phyloP scores from a whole-genome alignment of 176 grass and related monocot genomes.

The Elymus sibiricus region DNA sequence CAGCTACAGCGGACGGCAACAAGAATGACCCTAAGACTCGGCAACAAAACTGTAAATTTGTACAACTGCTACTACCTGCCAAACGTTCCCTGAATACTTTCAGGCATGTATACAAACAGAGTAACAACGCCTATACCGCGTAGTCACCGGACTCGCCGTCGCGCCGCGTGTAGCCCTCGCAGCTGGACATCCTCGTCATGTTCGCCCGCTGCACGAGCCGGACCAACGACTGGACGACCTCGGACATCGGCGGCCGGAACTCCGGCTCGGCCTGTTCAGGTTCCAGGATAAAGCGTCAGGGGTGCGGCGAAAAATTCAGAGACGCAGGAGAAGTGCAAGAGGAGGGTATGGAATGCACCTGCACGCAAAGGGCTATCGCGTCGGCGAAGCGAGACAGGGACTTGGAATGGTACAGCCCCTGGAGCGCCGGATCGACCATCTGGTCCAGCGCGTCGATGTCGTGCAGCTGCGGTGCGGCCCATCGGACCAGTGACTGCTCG shows the following conservation, averaged over 20 bases:
- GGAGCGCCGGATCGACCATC: conserved; percentile 86
- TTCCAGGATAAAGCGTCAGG: background rate
- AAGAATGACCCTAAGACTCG: background rate
- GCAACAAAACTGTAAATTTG: background rate
- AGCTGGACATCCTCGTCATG: background rate
- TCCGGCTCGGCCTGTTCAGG: conserved; percentile 57
- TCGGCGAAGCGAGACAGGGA: conserved; percentile 95
- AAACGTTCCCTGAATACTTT: conserved; percentile 1
- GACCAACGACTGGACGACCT: conserved; percentile 65
- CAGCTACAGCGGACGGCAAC: background rate
- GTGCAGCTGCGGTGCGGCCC: conserved; percentile 80
- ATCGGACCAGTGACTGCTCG: conserved; percentile 75
- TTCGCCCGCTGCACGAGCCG: conserved; percentile 54
- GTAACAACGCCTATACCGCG: background rate
- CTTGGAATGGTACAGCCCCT: conserved; percentile 86
- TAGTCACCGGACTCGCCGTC: conserved; percentile 24
- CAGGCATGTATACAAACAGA: background rate
- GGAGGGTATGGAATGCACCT: conserved; percentile 34
- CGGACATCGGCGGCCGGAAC: conserved; percentile 77
- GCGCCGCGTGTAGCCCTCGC: background rate
- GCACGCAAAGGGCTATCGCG: conserved; percentile 77
- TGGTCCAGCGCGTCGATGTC: conserved; percentile 84
- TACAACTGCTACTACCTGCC: background rate
- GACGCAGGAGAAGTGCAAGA: background rate
- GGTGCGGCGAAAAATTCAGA: background rate